Conservation (phyloP, 2,329 filamentous ascomycete genomes). For the Aureobasidium sp. region DNA sequence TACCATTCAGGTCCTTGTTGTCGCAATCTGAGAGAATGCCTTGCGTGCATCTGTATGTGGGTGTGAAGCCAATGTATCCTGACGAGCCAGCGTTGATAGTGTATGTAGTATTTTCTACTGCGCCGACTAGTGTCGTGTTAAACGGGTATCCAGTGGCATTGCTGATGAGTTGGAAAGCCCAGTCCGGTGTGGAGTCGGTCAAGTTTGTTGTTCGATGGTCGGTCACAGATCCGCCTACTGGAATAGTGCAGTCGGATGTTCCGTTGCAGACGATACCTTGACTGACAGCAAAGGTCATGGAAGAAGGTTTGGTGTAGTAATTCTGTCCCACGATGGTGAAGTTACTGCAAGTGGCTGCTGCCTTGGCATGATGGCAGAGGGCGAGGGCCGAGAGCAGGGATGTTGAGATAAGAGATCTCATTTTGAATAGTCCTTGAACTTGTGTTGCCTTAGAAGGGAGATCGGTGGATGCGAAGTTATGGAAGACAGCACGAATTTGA, state of each 20-base stretch:
- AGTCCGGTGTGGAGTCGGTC: background rate
- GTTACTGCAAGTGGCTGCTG: constrained; percentile 6
- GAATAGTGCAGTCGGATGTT: constrained; percentile 4
- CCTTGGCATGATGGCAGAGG: background rate
- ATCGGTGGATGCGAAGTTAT: background rate
- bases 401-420: background rate
- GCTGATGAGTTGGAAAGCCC: constrained; percentile 8
- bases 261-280: constrained; percentile 16
- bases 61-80: constrained; percentile 10
- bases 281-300: constrained; percentile 12
- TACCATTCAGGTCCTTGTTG: background rate
- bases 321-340: constrained; percentile 1
- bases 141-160: background rate
- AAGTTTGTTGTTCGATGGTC: background rate
- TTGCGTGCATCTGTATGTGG: constrained; percentile 9
- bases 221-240: constrained; percentile 1
- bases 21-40: constrained; percentile 1
- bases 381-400: background rate
- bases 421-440: background rate
- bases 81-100: background rate
- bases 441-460: background rate
- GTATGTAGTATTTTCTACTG: constrained; percentile 1
- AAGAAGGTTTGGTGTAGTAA: constrained; percentile 4
- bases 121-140: background rate
- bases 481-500: background rate